These are phyloP conservation scores for Pleurozium schreberi DNA, from an alignment of 225 moss, liverwort and hornwort species.

Conservation along the genomic window DNA sequence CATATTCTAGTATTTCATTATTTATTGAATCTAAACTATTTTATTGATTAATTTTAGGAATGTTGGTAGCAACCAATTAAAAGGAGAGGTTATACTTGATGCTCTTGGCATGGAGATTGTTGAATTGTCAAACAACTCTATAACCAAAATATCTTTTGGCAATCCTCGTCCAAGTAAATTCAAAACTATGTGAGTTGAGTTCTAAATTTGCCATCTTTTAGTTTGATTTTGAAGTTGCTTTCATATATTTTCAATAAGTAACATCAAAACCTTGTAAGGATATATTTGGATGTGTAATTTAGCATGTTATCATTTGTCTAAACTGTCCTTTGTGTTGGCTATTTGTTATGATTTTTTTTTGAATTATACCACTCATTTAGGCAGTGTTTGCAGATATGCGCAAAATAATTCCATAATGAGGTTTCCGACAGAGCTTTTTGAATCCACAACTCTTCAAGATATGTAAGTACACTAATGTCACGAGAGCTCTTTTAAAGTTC, in stretches of 20 bases:
- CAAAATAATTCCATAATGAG: not conserved
- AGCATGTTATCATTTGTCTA: no score
- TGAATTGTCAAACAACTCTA: not conserved
- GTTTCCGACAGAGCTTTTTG: not conserved
- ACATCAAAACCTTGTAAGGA: no score
- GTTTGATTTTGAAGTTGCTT: not conserved
- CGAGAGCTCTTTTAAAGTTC: accelerated
- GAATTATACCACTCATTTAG: no score
- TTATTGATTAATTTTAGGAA: not conserved
- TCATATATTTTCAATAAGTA: not conserved
- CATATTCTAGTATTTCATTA: not conserved
- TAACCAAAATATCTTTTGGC: not conserved
- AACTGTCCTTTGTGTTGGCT: no score
- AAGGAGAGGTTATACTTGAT: no score
- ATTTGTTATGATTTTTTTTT: no score
- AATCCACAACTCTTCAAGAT: not conserved
- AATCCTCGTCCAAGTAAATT: no score
- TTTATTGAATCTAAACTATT: not conserved
- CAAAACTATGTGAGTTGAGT: not conserved
- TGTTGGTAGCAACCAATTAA: not conserved
- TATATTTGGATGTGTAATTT: no score
- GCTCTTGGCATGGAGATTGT: no score
- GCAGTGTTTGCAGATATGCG: no score
- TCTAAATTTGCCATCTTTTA: not conserved
- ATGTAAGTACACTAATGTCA: not conserved